A percentile compares a stretch with the other conserved stretches of the same genome.
Evolutionary conservation across 169 alveolate species (phyloP).

Genomic region (Plasmodium gaboni): DNA sequence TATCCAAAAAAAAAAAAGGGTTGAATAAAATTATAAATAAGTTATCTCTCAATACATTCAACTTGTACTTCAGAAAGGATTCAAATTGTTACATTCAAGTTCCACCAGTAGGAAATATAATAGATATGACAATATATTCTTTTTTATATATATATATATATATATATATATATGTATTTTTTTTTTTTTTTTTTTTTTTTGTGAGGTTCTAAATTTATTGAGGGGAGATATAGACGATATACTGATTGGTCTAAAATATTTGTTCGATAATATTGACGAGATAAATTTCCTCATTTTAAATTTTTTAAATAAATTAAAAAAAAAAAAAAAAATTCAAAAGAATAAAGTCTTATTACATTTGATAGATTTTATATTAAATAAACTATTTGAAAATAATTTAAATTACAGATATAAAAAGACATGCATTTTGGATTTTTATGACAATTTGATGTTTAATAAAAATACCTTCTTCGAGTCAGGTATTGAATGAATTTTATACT

Average conservation of each 20-base stretch:
- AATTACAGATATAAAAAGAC: slow-evolving; percentile 26
- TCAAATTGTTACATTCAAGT: slow-evolving; percentile 18
- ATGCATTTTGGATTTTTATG: slow-evolving; percentile 47
- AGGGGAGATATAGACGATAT: slow-evolving; percentile 53
- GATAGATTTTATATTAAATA: slow-evolving; percentile 31
- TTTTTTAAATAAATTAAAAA: slow-evolving; percentile 40
- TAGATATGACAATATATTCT: not conserved
- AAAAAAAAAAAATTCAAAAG: slow-evolving; percentile 18
- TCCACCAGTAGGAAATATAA: slow-evolving; percentile 23
- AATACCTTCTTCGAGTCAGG: slow-evolving; percentile 68
- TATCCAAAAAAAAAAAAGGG: slow-evolving; percentile 12
- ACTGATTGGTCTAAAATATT: slow-evolving; percentile 31
- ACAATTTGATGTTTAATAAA: slow-evolving; percentile 21
- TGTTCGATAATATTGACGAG: slow-evolving; percentile 32
- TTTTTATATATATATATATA: not conserved
- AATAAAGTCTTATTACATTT: slow-evolving; percentile 40
- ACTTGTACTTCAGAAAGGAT: slow-evolving; percentile 33
- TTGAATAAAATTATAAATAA: slow-evolving; percentile 11
- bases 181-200: slow-evolving; percentile 1
- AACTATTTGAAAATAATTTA: slow-evolving; percentile 35
- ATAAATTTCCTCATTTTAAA: slow-evolving; percentile 30
- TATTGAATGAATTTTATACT: not conserved
- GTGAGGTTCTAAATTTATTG: slow-evolving; percentile 41
- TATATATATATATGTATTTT: not conserved
- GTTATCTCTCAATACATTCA: slow-evolving; percentile 45